Base-by-base conservation (phyloP, 2,329 filamentous ascomycete genomes). In the Cryphonectria carpinicola region DNA sequence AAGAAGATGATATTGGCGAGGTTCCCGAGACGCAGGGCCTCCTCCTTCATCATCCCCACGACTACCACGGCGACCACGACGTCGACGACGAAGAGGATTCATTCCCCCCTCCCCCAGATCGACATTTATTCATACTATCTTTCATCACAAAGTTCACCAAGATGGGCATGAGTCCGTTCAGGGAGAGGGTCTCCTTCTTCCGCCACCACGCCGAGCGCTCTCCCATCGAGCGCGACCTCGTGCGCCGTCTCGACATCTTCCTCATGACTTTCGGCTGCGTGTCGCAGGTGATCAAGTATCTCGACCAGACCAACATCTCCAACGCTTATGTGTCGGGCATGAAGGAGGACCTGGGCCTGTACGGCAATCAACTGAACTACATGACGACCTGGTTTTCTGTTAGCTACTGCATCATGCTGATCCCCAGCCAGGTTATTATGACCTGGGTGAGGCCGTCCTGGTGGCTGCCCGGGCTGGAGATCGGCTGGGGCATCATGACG, bases 271-370 rank as follows among this genome's bases (percentile, higher is more conserved):
- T 79, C 69, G 78, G 79, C 4, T 80, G 79, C 52, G 71, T 80
- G 4, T 80, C 78, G 10, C 79, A 80, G 72, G 76, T 78, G 77
- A 70, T 70, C 37, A 76, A 73, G 64, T 76, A 75, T 32, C 74
- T 80, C n/a, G 81, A 83, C 67, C 80, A 81, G 70, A 76, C 77
- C 8, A 80, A 80, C 60, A 80, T 78, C 75, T 80, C 76, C 69
- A 78, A 73, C 25, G 81, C 81, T 17, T 82, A 82, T 58, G 80
- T 82, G 11, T 80, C 78, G 0, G 81, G 81, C 0, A 82, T 82
- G 81, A 79, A 81, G 39, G 77, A 79, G 62, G 79, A 80, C 64
- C 70, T 80, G 11, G 65, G 69, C 1, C 77, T 82, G 8, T 74
- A 77, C 22, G 79, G 78, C 19, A 69, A 76, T 62, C 74, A 76